phyloP scores from a whole-genome alignment of 2,329 filamentous ascomycete genomes.

The Hypoxylon sp. region DNA sequence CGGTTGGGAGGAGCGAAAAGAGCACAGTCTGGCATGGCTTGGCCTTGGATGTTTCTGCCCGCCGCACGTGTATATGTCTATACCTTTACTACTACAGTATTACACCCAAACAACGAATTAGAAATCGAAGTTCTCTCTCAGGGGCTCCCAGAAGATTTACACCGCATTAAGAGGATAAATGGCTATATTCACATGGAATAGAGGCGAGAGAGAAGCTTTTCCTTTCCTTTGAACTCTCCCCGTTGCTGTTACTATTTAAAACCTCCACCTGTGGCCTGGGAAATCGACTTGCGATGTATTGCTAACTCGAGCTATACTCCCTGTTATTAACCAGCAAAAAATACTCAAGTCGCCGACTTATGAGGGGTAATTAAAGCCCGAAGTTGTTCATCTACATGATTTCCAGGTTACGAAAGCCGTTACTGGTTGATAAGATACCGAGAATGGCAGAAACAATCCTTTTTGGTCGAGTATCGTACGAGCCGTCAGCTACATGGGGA shows the following conservation, averaged over 20 bases:
- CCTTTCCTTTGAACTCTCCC: neutral
- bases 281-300: neutral
- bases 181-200: neutral
- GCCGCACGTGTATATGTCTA: constrained; percentile 44
- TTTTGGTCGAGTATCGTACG: neutral
- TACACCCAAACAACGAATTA: constrained; percentile 26
- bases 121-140: constrained; percentile 25
- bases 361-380: neutral
- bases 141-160: neutral
- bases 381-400: neutral
- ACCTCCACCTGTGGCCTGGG: neutral
- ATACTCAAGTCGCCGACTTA: neutral
- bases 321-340: no score
- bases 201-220: neutral
- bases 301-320: neutral
- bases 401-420: neutral
- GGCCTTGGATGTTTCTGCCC: constrained; percentile 25
- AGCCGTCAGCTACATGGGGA: neutral
- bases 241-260: neutral
- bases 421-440: neutral
- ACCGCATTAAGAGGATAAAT: neutral
- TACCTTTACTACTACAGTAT: constrained; percentile 29
- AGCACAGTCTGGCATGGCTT: constrained; percentile 8
- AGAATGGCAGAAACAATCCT: neutral
- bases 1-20: neutral